Conservation (phyloP, 352 stramenopile species). For the Saprolegnia parasitica region DNA sequence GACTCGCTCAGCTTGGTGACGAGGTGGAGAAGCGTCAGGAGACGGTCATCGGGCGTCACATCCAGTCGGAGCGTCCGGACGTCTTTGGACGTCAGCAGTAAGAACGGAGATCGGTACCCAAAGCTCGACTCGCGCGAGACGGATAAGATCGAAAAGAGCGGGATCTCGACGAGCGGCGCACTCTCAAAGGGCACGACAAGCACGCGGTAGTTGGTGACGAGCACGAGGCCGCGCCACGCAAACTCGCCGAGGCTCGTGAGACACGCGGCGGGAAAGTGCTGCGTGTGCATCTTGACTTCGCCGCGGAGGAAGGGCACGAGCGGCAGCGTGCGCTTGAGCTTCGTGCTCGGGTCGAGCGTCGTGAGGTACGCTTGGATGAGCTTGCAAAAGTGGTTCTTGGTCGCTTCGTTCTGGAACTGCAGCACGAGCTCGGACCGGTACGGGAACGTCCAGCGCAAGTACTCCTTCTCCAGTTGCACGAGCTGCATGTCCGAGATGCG, state of each 20-base stretch:
- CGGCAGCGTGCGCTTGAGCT: background rate
- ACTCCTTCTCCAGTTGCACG: conserved; percentile 33
- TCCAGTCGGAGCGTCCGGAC: conserved; percentile 66
- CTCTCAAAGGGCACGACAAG: conserved; percentile 63
- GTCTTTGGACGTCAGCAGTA: conserved; percentile 77
- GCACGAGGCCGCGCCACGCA: conserved; percentile 42
- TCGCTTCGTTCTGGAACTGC: conserved; percentile 68
- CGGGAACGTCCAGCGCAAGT: conserved; percentile 49
- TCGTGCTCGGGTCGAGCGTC: conserved; percentile 12
- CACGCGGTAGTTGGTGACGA: conserved; percentile 75
- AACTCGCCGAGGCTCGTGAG: conserved; percentile 29
- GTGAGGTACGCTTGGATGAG: conserved; percentile 51
- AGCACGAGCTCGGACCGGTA: conserved; percentile 57
- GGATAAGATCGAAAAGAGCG: conserved; percentile 63
- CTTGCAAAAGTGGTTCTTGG: conserved; percentile 58
- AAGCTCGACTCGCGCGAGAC: conserved; percentile 26
- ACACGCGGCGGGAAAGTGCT: conserved; percentile 30
- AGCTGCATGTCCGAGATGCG: conserved; percentile 57
- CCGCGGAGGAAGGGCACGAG: conserved; percentile 19
- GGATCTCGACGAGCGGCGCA: conserved; percentile 57
- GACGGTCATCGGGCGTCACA: conserved; percentile 46
- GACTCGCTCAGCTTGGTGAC: conserved; percentile 56
- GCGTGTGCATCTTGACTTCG: conserved; percentile 33
- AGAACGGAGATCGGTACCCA: background rate
- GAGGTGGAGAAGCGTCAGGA: conserved; percentile 41